Base-by-base conservation (phyloP, 805 yeast species). In the Candida lessepsii region DNA sequence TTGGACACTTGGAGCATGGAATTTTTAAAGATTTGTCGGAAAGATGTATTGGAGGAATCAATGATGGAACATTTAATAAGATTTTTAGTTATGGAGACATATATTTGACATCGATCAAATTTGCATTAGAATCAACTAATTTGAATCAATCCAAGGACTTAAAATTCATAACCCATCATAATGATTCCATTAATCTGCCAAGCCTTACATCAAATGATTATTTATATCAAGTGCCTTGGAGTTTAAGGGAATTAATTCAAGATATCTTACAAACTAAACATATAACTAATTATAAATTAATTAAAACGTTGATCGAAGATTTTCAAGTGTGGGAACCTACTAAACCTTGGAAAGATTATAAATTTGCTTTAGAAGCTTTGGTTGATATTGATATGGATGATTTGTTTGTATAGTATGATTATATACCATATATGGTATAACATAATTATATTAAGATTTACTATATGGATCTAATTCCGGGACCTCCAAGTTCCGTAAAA, bases 121-220 rank as follows among this genome's bases (percentile, higher is more conserved):
- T 63, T 44, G 49, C 61, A 9, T 44, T 67, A 37, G 73, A 67
- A 37, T 65, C 73, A 8, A 69, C 73, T 13, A 55, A 50, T 36
- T 49, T 66, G 16, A 37, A 47, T 2, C 60, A 55, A 25, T 19
- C 39, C 6, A 46, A 47, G 17, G 43, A 39, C 5, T 24, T 61
- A 20, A 28, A 31, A 15, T 20, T 27, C n/a, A 37, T 33, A 8
- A 20, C 25, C 11, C 36, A 40, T 29, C 33, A 41, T 29, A 32
- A 40, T 15, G 35, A 29, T 26, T 24, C 41, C 33, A 9, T 17
- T 16, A 13, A 17, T 17, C 29, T n/a, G 16, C 15, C 10, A 9
- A 4, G 14, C 13, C 19, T 5, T 3, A 9, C 6, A 23, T 29
- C n/a, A n/a, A n/a, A n/a, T 13, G 41, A 39, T 19, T 32, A 29